Base-by-base conservation (phyloP, 768 basidiomycete species). In the Mycena rebaudengoi region DNA sequence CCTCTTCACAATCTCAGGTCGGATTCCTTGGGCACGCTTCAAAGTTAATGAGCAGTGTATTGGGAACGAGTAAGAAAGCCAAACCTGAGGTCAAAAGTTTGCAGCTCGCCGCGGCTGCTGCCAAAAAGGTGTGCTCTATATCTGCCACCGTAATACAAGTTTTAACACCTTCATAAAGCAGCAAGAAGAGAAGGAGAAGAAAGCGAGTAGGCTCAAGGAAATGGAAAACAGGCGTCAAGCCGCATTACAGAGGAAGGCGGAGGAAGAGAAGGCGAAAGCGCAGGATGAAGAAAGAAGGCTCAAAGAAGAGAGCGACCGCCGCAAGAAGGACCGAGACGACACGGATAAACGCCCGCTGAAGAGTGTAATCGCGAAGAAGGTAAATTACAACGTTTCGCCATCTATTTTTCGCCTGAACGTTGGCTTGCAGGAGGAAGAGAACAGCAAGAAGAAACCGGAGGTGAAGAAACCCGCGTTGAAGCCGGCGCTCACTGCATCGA, bases 181-280 rank as follows among this genome's bases (percentile, higher is more conserved):
- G 83, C 92, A 96, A 81, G 93, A 92, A 67, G 92, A 94, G 72
- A 84, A 85, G 32, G 94, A 94, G 66, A 94, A 91, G 78, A 94
- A 92, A 75, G 86, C 84, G 1, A 79, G 84, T 12, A 82, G 91
- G 26, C 77, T 91, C 62, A 94, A 88, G 68, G 91, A 95, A 60
- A 92, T 92, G 88, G 95, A 96, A 68, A 83, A 84, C 45, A 84
- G 94, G 43, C 88, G 94, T n/a, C 91, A 88, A 70, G 86, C 79
- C 41, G 88, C 85, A 21, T 73, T 83, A 60, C 88, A 91, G 72
- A 84, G 88, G 71, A 96, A 95, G 74, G 89, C 84, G 1, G 92
- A 93, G 50, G 92, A 94, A 69, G 92, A 92, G 74, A 90, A 85
- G 73, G 75, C 80, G 1, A 85, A 85, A 30, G 77, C 81, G 29